A percentile compares a stretch with the other conserved stretches of the same genome.
Evolutionary conservation across 345 rosid species (phyloP).

Genomic region (Salix purpurea): DNA sequence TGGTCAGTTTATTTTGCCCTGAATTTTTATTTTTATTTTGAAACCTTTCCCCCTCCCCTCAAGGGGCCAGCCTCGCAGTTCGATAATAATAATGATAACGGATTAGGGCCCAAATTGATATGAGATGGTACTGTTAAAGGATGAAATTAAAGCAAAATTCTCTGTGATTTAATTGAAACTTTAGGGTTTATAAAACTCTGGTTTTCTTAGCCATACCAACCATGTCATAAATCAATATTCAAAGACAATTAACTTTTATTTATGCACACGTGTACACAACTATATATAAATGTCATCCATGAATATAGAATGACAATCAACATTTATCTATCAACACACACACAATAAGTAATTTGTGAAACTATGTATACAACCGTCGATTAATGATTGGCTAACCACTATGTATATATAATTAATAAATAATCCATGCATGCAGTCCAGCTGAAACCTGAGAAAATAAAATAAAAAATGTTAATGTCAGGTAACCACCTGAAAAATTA

Average conservation of each 20-base stretch:
- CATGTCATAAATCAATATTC: too few relatives aligned
- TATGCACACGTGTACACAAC: too few relatives aligned
- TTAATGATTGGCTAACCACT: neutral
- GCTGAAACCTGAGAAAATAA: neutral
- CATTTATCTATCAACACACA: neutral
- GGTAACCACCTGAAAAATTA: neutral
- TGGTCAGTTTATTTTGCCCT: too few relatives aligned
- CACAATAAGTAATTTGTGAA: neutral
- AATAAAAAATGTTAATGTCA: neutral
- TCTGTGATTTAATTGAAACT: too few relatives aligned
- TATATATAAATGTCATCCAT: too few relatives aligned
- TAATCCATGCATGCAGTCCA: neutral
- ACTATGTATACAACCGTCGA: neutral
- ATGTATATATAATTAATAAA: neutral
- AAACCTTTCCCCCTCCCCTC: too few relatives aligned
- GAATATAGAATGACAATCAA: neutral
- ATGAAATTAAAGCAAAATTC: too few relatives aligned
- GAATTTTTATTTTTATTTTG: neutral
- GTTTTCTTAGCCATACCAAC: too few relatives aligned
- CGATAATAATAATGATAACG: too few relatives aligned
- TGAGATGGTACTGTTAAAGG: too few relatives aligned
- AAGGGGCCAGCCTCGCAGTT: neutral
- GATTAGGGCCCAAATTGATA: neutral
- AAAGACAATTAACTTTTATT: neutral
- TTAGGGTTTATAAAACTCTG: too few relatives aligned